Evolutionary conservation across 768 basidiomycete species (phyloP), one percentile per base, ranked within the genome.

Genomic region (Calocybe cyanea): DNA sequence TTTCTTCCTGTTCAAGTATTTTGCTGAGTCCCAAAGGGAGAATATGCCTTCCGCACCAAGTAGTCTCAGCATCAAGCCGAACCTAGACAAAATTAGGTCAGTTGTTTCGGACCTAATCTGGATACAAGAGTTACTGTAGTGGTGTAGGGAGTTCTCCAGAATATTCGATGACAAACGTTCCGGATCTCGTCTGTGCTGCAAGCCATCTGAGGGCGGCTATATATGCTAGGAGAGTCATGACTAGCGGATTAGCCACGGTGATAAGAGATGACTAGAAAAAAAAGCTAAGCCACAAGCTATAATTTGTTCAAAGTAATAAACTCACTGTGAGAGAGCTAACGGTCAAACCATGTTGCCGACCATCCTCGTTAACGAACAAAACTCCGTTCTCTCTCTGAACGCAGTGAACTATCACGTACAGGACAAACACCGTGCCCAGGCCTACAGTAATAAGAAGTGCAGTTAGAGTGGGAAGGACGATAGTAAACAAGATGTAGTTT

Each of bases 391-490:
- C 28, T 14, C 15, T 20, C 1, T 40, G n/a, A n/a, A 32, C 28
- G 10, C 18, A 28, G 17, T 45, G 44, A 13, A 18, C 17, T 6
- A 38, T 7, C 15, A 45, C 13, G 36, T 37, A 45, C 10, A 15
- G 24, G n/a, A 45, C 20, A 14, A 45, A 18, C 10, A 20, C 7
- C 21, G 37, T 45, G 4, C 44, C 36, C 19, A 45, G 37, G 9
- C 44, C 44, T 4, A 37, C 44, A 31, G 44, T 45, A 18, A 45
- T 35, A 23, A 45, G 36, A 20, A 45, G 38, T 1, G 44, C 44
- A 18, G 23, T 19, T 6, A 45, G 13, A 9, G 44, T 21, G 2
- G 44, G 36, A 20, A 45, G 24, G 11, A 45, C 37, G 11, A 45
- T 18, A 13, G 37, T 45, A 7, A 45, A 3, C 13, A 45, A 30